These are phyloP conservation scores for Lavandula angustifolia DNA, from an alignment of 257 asterid genomes.

Conservation along the genomic window DNA sequence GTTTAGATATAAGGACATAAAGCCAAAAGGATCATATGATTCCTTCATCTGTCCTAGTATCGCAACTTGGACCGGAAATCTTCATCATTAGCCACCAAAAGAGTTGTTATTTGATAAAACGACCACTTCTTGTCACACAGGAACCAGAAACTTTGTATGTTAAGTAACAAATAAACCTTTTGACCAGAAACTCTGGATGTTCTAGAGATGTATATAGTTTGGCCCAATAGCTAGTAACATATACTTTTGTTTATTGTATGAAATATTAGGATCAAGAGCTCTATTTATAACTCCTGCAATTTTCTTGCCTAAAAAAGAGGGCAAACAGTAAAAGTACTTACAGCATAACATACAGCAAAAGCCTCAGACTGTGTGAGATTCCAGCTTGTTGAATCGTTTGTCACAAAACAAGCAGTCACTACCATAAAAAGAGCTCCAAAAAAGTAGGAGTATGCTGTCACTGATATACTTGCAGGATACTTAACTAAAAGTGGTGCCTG, in stretches of 20 bases:
- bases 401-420: constrained; percentile 53
- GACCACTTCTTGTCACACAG: neutral
- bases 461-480: constrained; percentile 89
- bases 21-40: neutral
- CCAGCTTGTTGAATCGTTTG: constrained; percentile 73
- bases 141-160: neutral
- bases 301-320: neutral
- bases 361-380: constrained; percentile 66
- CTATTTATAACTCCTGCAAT: neutral
- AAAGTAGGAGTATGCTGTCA: constrained; percentile 87
- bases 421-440: constrained; percentile 77
- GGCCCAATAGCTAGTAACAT: neutral
- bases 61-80: neutral
- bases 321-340: constrained; percentile 45
- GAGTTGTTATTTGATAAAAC: neutral
- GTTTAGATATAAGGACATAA: neutral
- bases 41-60: neutral
- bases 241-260: neutral
- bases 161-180: constrained; percentile 5
- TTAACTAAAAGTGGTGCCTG: constrained; percentile 88
- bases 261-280: neutral
- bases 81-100: neutral
- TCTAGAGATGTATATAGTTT: neutral
- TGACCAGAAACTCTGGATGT: constrained; percentile 2
- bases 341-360: constrained; percentile 87